Evolutionary conservation across 2,329 filamentous ascomycete genomes (phyloP).

Genomic region (Alternaria hordeiaustralica): DNA sequence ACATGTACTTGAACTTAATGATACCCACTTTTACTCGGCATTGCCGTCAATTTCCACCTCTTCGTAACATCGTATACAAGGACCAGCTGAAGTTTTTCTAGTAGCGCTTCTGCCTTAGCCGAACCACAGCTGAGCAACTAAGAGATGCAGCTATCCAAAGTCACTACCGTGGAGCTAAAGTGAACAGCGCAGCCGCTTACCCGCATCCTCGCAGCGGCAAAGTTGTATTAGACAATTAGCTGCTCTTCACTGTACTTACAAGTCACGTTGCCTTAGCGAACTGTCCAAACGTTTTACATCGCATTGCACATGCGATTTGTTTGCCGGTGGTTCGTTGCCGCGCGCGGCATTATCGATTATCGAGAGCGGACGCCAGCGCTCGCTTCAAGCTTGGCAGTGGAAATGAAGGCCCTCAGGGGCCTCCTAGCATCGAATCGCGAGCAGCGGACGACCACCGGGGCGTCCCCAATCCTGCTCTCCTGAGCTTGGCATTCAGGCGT

Average conservation of each 20-base stretch:
- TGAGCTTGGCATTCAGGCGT: neutral
- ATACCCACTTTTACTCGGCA: conserved; percentile 18
- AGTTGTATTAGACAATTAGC: neutral
- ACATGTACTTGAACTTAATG: conserved; percentile 3
- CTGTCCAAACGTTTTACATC: neutral
- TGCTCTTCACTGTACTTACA: neutral
- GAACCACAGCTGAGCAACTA: neutral
- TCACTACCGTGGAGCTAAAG: neutral
- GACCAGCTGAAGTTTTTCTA: neutral
- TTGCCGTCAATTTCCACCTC: neutral
- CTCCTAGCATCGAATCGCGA: conserved; percentile 3
- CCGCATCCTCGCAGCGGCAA: neutral
- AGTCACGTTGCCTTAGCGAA: neutral
- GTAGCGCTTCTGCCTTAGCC: neutral
- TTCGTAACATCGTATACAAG: neutral
- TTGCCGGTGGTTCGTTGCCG: neutral
- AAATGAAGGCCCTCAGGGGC: conserved; percentile 9
- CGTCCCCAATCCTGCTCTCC: neutral
- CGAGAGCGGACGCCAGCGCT: conserved; percentile 2
- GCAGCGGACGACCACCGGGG: neutral
- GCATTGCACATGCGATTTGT: neutral
- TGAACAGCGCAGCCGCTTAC: neutral
- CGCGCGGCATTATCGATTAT: conserved; percentile 3
- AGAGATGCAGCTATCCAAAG: neutral
- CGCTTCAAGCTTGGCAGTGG: conserved; percentile 7